Evolutionary conservation across 2,329 filamentous ascomycete species (phyloP), one percentile per base, ranked within the genome.

Genomic region (Alternaria ventricosa): DNA sequence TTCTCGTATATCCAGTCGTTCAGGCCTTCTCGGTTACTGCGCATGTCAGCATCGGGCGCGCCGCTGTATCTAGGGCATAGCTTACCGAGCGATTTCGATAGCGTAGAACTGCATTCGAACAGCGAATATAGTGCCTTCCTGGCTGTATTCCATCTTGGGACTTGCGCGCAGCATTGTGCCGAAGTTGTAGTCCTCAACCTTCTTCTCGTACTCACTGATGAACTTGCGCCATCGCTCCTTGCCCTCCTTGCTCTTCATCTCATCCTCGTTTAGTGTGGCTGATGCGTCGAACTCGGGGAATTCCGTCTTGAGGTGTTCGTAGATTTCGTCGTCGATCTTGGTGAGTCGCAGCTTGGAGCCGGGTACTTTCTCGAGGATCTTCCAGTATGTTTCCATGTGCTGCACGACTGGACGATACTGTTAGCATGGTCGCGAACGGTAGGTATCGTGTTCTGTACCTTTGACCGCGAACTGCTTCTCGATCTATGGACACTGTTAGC

Each of bases 381-480:
- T 86, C 95, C 95, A 99, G 87, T 99, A 98, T 53, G 95, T 97
- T 77, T 93, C 88, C 87, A 99, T 93, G 82, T 99, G 96, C 82
- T 97, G 92, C 41, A 98, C 96, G 55, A 91, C 94, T 86, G 69
- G 25, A 62, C 76, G 67, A 10, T 27, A 4, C 7, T 27, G 64
- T 73, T 63, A 78, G 70, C 61, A 11, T 15, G 4, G 59, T 33
- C 51, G 44, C 25, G 6, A 23, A 27, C 18, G 6, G 23, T 20
- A 15, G n/a, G 12, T 25, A 18, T 10, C 11, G n/a, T 15, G 43
- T 22, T 11, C 20, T 43, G 7, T 75, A 93, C 92, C 92, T 86
- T 98, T 98, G 75, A 99, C 96, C 28, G 96, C 96, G 77, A 99
- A 99, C 82, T 98, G 96, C 87, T 97, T 97, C 87, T 99, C 96